Evolutionary conservation across 164 flowering plant species (phyloP), one percentile per base, ranked within the genome.

Genomic region (Hamamelis virginiana): DNA sequence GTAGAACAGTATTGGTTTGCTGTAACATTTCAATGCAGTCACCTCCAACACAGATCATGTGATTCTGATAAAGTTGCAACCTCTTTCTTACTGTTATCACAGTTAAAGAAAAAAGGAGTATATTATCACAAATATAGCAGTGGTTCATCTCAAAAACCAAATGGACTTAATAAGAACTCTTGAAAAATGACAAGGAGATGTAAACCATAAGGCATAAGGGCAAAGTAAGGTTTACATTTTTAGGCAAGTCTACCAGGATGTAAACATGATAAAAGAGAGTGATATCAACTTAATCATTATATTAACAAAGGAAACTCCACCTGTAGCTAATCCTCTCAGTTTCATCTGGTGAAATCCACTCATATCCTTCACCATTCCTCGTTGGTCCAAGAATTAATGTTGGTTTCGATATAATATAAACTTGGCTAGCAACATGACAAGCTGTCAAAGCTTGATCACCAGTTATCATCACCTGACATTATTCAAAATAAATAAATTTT

Each of bases 361-460:
- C 81, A 67, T 76, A 91, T 22, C 80, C 87, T 59, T 66, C 76
- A 59, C 76, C 70, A 52, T 52, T 68, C 72, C 64, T 86, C 51
- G 77, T 55, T 46, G 80, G 86, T 62, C 76, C 41, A 57, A 95
- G 89, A 78, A 95, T 91, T 62, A 95, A 71, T 45, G 90, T 68
- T 62, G 94, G 94, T 67, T 86, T 92, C 45, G 97, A 83, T 69
- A 92, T 82, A 61, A 95, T 92, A 82, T 89, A 87, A 66, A 95
- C 98, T 89, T 95, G 97, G 67, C 91, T 68, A 68, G 97, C 98
- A 69, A 95, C 98, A 82, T 95, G 92, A 81, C 97, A 92, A 62
- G 99, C 99, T 58, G 97, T 95, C 79, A 95, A 76, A 67, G 97
- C 93, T 85, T 92, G 99, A 77, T 95, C 99, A 59, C 99, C 99